Percentiles rank a stretch among this genome's conserved stretches.
Evolutionary conservation across 2,329 filamentous ascomycete species (phyloP).

Genomic region (Paracorniculantispora psalliotae): DNA sequence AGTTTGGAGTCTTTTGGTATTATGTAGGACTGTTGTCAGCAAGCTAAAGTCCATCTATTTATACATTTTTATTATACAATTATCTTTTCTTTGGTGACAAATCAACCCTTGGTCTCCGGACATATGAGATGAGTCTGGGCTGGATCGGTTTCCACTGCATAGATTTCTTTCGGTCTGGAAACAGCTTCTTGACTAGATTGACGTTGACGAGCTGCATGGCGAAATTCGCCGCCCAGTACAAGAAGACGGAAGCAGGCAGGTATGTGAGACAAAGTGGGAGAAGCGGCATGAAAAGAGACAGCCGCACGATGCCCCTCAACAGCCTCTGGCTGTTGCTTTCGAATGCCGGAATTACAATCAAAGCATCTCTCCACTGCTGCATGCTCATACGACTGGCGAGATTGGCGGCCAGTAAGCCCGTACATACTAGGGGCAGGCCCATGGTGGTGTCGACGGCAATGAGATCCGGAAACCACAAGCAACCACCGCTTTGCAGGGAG

Average conservation of each 20-base stretch:
- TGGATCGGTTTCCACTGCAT: conserved; percentile 10
- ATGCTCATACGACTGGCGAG: conserved; percentile 26
- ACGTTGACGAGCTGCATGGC: conserved; percentile 31
- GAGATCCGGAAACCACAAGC: conserved; percentile 53
- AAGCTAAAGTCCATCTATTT: conserved; percentile 1
- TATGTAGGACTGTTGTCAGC: neutral
- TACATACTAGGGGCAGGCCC: conserved; percentile 39
- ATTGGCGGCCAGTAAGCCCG: conserved; percentile 24
- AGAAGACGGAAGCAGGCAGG: conserved; percentile 35
- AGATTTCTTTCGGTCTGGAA: conserved; percentile 19
- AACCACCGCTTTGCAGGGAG: conserved; percentile 42
- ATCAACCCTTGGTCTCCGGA: neutral
- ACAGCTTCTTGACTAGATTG: conserved; percentile 22
- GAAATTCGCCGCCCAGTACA: conserved; percentile 37
- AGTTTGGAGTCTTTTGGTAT: conserved; percentile 15
- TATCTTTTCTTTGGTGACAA: neutral
- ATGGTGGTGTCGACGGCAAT: conserved; percentile 47
- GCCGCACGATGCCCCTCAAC: conserved; percentile 23
- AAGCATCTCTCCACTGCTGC: conserved; percentile 24
- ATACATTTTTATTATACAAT: neutral
- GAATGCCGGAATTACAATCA: conserved; percentile 15
- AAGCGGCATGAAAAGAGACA: conserved; percentile 28
- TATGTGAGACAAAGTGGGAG: conserved; percentile 31
- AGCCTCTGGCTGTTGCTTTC: conserved; percentile 20
- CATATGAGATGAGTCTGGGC: conserved; percentile 5